A percentile compares a stretch with the other conserved stretches of the same genome.
Conservation (phyloP, 345 rosid genomes). For the Lagerstroemia speciosa region DNA sequence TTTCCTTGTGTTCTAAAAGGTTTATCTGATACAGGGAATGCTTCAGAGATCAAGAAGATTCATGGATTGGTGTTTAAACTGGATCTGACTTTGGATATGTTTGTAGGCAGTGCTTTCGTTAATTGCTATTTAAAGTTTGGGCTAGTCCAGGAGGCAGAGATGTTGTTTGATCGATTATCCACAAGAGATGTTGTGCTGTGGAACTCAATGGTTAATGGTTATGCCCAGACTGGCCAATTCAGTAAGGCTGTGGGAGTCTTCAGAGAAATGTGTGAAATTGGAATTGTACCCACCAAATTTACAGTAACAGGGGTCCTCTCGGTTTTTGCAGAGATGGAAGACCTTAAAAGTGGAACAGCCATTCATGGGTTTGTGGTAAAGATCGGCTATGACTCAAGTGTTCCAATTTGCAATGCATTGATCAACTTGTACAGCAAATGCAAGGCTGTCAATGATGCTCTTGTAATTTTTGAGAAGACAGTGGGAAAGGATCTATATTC, state of each 20-base stretch:
- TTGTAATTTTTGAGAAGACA: constrained; percentile 35
- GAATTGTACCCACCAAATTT: constrained; percentile 25
- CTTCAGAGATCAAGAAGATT: constrained; percentile 34
- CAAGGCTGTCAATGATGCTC: constrained; percentile 31
- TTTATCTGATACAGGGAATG: constrained; percentile 31
- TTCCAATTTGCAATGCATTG: constrained; percentile 42
- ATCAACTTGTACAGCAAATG: constrained; percentile 72
- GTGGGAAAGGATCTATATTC: constrained; percentile 39
- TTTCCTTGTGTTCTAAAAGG: constrained; percentile 56
- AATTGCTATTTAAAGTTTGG: constrained; percentile 30
- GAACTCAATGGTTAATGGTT: constrained; percentile 60
- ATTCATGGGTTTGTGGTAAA: constrained; percentile 43
- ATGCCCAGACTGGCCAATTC: constrained; percentile 35
- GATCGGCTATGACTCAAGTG: constrained; percentile 25
- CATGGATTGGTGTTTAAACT: constrained; percentile 46
- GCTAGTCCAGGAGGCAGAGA: constrained; percentile 31
- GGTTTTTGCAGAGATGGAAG: constrained; percentile 30
- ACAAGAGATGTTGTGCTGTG: constrained; percentile 48
- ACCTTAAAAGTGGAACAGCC: constrained; percentile 30
- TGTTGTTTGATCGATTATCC: constrained; percentile 50
- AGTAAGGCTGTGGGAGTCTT: constrained; percentile 36
- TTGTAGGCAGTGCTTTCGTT: constrained; percentile 43
- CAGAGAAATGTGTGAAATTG: constrained; percentile 30
- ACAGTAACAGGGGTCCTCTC: constrained; percentile 48
- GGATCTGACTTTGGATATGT: constrained; percentile 42